A percentile compares a stretch with the other conserved stretches of the same genome.
phyloP scores from a whole-genome alignment of 495 filamentous ascomycete genomes.

The Tuber indicum region DNA sequence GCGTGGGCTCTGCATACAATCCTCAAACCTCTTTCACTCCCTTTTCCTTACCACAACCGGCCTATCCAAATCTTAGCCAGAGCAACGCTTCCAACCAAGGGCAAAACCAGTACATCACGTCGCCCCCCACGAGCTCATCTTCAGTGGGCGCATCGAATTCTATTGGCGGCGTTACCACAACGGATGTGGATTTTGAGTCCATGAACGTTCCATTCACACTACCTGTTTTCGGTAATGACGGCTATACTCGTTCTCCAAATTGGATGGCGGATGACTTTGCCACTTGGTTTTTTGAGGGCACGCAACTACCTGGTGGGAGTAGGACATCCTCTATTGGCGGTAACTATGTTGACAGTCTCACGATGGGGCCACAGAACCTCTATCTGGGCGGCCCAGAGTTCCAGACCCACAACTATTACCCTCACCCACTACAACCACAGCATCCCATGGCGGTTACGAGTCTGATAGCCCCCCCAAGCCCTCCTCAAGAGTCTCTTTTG shows the following conservation, averaged over 20 bases:
- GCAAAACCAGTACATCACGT: slow-evolving; percentile 41
- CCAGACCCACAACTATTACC: slow-evolving; percentile 20
- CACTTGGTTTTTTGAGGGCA: slow-evolving; percentile 75
- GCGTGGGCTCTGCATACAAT: slow-evolving; percentile 24
- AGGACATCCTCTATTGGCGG: slow-evolving; percentile 21
- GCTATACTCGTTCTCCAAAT: slow-evolving; percentile 72
- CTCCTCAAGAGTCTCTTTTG: slow-evolving; percentile 66
- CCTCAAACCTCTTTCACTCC: slow-evolving; percentile 35
- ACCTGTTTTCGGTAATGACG: slow-evolving; percentile 77
- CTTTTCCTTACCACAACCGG: slow-evolving; percentile 54
- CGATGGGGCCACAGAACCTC: slow-evolving; percentile 39
- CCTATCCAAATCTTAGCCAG: slow-evolving; percentile 45
- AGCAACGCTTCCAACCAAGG: slow-evolving; percentile 47
- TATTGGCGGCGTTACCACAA: slow-evolving; percentile 42
- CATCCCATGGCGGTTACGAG: slow-evolving; percentile 83
- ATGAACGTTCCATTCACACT: slow-evolving; percentile 63
- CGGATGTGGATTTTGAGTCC: slow-evolving; percentile 53
- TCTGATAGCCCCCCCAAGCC: slow-evolving; percentile 66
- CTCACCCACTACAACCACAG: slow-evolving; percentile 19
- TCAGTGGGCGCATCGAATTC: slow-evolving; percentile 44
- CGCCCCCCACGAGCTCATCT: slow-evolving; percentile 46
- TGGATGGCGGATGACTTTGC: slow-evolving; percentile 89
- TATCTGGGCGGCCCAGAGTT: slow-evolving; percentile 25
- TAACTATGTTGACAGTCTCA: slow-evolving; percentile 46
- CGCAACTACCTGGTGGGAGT: slow-evolving; percentile 31